Conservation (phyloP, 441 rosid species). For the Bocquillonia castaneifolia region DNA sequence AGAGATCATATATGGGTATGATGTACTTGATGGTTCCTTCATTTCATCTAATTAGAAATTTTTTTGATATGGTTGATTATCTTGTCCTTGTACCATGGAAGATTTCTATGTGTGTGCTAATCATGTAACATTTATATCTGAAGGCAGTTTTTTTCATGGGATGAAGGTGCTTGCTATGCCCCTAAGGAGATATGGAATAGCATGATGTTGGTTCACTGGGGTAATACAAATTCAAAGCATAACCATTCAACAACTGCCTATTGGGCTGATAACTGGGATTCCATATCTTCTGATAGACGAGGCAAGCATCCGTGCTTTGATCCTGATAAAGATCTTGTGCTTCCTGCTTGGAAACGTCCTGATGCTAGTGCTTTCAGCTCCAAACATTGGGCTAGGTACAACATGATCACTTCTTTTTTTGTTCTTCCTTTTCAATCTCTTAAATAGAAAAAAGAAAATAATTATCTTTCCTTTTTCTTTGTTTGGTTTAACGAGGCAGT, state of each 20-base stretch:
- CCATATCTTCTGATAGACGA: constrained; percentile 59
- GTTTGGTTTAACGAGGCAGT: constrained; percentile 12
- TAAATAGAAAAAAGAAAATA: not conserved
- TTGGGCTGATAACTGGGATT: constrained; percentile 81
- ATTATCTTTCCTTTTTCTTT: not conserved
- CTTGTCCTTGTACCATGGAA: constrained; percentile 17
- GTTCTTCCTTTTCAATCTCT: not conserved
- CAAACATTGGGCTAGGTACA: constrained; percentile 67
- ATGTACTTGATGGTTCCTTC: constrained; percentile 15
- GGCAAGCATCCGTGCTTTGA: constrained; percentile 92
- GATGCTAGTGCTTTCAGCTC: constrained; percentile 48
- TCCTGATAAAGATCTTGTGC: constrained; percentile 86
- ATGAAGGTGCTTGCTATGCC: constrained; percentile 99
- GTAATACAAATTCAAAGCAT: constrained; percentile 90
- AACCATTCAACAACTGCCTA: constrained; percentile 91
- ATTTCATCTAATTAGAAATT: constrained; percentile 5
- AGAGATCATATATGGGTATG: constrained; percentile 95
- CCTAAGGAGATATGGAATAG: constrained; percentile 99
- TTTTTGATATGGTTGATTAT: constrained; percentile 7
- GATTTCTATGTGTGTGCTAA: constrained; percentile 29
- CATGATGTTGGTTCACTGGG: constrained; percentile 98
- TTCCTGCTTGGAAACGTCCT: constrained; percentile 96
- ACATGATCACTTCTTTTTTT: not conserved
- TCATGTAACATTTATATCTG: constrained; percentile 33
- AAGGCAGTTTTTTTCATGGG: constrained; percentile 95